Evolutionary conservation across 371 early-diverging fungal species (phyloP).

Genomic region (Actinomortierella wolfii): DNA sequence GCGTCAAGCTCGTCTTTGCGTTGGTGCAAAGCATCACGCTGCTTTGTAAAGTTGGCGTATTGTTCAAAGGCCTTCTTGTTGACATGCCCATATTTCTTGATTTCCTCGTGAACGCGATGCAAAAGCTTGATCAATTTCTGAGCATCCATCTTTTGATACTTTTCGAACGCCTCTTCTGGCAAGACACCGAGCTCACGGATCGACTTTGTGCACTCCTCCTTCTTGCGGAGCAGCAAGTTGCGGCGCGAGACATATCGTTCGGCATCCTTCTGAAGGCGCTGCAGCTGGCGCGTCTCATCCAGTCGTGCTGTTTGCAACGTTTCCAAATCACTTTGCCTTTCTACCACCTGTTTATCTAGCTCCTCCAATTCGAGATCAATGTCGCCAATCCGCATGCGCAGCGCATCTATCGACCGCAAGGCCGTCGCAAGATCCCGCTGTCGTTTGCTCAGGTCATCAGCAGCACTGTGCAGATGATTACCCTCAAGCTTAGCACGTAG

Average conservation of each 20-base stretch:
- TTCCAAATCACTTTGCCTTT: conserved; percentile 54
- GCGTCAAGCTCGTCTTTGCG: conserved; percentile 89
- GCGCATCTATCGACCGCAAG: conserved; percentile 17
- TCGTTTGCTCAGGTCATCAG: conserved; percentile 56
- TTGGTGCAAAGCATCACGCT: conserved; percentile 78
- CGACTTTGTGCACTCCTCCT: conserved; percentile 84
- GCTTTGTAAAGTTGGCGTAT: conserved; percentile 89
- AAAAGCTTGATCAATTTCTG: conserved; percentile 73
- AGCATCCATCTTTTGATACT: conserved; percentile 56
- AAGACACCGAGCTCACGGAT: conserved; percentile 95
- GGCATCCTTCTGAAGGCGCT: conserved; percentile 65
- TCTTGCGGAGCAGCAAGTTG: conserved; percentile 77
- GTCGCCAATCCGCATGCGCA: conserved; percentile 22
- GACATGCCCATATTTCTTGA: conserved; percentile 91
- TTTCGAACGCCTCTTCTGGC: conserved; percentile 93
- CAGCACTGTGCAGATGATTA: conserved; percentile 40
- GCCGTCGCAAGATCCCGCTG: conserved; percentile 46
- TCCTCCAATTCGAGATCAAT: conserved; percentile 50
- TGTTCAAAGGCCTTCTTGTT: conserved; percentile 99
- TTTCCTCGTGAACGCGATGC: conserved; percentile 80
- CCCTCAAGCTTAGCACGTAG: conserved; percentile 59
- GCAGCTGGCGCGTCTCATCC: conserved; percentile 46
- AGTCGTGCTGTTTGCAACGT: conserved; percentile 56
- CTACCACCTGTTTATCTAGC: conserved; percentile 27
- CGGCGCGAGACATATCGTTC: conserved; percentile 81